Percentiles rank a stretch among this genome's conserved stretches.
phyloP scores from a whole-genome alignment of 768 basidiomycete genomes.

The Phallus indusiatus region DNA sequence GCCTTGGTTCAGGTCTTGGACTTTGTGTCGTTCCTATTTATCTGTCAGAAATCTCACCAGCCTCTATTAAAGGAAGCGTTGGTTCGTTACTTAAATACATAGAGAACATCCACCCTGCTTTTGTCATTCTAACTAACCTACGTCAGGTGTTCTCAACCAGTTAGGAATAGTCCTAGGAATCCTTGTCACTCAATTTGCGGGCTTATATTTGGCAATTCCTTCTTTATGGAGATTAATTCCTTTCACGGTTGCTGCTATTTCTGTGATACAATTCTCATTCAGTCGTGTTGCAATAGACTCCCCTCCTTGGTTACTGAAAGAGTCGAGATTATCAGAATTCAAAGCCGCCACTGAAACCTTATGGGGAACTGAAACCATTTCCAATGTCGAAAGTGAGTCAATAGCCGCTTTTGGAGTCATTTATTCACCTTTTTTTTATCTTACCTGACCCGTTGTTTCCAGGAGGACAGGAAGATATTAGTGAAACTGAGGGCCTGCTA shows the following conservation, averaged over 20 bases:
- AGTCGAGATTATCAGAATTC: constrained; percentile 40
- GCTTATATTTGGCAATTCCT: constrained; percentile 61
- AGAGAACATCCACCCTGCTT: neutral
- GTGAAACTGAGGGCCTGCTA: constrained; percentile 4
- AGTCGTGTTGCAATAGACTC: constrained; percentile 56
- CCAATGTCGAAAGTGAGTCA: neutral
- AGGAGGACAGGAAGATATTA: neutral
- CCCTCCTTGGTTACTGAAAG: constrained; percentile 52
- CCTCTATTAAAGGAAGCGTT: constrained; percentile 62
- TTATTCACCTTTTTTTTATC: neutral
- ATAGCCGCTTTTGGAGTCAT: neutral
- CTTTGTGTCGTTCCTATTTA: constrained; percentile 77
- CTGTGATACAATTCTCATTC: constrained; percentile 45
- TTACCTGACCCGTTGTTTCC: neutral
- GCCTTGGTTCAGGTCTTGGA: constrained; percentile 64
- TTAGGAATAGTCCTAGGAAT: constrained; percentile 79
- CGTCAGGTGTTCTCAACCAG: constrained; percentile 68
- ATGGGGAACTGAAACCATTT: constrained; percentile 33
- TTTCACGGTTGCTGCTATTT: constrained; percentile 47
- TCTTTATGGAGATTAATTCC: constrained; percentile 65
- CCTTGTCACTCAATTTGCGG: constrained; percentile 75
- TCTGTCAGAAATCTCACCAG: constrained; percentile 77
- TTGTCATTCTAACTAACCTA: neutral
- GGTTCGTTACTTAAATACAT: constrained; percentile 35
- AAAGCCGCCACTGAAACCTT: constrained; percentile 36